Evolutionary conservation across 1,139 yeast genomes (phyloP), one percentile per base, ranked within the genome.

Genomic region (Geotrichum carabidarum): DNA sequence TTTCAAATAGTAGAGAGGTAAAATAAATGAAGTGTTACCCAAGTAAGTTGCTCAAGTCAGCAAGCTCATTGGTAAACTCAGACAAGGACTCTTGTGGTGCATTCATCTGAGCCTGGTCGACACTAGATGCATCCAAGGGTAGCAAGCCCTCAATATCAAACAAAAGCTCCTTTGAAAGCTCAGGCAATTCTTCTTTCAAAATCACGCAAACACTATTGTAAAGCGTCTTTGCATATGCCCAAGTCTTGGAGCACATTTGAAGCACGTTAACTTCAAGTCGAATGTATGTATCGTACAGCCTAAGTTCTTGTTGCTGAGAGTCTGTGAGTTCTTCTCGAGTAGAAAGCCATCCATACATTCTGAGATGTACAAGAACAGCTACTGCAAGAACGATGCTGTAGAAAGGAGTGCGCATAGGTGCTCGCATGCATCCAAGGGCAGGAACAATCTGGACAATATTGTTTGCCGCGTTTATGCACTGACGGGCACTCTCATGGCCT

Each of bases 301-400:
- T 47, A 14, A n/a, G 14, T 8, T 37, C 18, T 37, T n/a, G 38
- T 37, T 41, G 49, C 55, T 15, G 36, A 44, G n/a, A 34, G 22
- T 17, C 48, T 31, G 17, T 48, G 49, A 12, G 43, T 8, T 37
- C 48, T 2, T 41, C 44, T 1, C 41, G 38, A 11, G 40, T 27
- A 1, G 50, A 43, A 4, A 49, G 37, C 54, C 54, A 53, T 15
- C 45, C 47, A 18, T 53, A 53, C 12, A 56, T 53, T 35, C 50
- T 50, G 52, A 56, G 47, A 18, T 56, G 58, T 8, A 56, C 55
- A 2, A 50, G 50, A 50, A 50, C 44, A 5, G 56, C 56, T 51
- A 56, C 48, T 1, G 56, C 34, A 2, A 56, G 44, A 2, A 52
- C 40, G 35, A 56, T 50, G 14, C 53, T 44, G 32, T 32, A 56